Base-by-base conservation (phyloP, 768 basidiomycete species). In the Rhodosporidiobolus odoratus region DNA sequence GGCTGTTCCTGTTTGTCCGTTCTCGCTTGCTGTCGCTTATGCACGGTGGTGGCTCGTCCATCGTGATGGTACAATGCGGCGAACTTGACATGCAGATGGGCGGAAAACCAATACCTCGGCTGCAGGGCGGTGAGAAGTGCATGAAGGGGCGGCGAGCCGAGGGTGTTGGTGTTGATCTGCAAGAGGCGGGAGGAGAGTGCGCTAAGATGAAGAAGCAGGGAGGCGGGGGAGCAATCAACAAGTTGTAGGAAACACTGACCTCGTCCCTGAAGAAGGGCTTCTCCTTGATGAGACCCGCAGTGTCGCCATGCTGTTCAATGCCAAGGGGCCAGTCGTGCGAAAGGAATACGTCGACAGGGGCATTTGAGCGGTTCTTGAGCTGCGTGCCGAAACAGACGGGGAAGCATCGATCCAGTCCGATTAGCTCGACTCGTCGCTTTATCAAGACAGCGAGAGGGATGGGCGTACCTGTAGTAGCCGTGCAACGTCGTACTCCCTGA, bases 271-370 rank as follows among this genome's bases (percentile, higher is more conserved):
- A 88, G 80, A 88, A 89, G 1, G 87, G 86, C 78, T 94, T 98
- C 52, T 85, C 84, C 4, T 86, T 82, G 21, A 98, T 80, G 0
- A 99, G 82, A 15, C 76, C 82, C 10, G 77, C 75, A 12, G 87
- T 79, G 76, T 97, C 84, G 25, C 94, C 93, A 72, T 92, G 83
- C 15, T 86, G 86, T 68, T 89, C 92, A 63, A 99, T 93, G 3
- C 83, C 83, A 50, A 85, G 84, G 0, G 96, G 96, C 96, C 95
- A 99, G 80, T 98, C 96, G 78, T 99, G 95, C 3, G 94, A 97
- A 43, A 98, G 83, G 82, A 97, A 91, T 35, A 98, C 84, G 37
- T 86, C 80, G 10, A 87, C 84, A 4, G 54, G 54, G 34, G 54
- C 16, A 17, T 10, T 0, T 50, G 21, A 13, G 30, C 67, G 62